These are phyloP conservation scores for Mucor saturninus DNA, from an alignment of 371 early-diverging fungal genomes.

Conservation along the genomic window DNA sequence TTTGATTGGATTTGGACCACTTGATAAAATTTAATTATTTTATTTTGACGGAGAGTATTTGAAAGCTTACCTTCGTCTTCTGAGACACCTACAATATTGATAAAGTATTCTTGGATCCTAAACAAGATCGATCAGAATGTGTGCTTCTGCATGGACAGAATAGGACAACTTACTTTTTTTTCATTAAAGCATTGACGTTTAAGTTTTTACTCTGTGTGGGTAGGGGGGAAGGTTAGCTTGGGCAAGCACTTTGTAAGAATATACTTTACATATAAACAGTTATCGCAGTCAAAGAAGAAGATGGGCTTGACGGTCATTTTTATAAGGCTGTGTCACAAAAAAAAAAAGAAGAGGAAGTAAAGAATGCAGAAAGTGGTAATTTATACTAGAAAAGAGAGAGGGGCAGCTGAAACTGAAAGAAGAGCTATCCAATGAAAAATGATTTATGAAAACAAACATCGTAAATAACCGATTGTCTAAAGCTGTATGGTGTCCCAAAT, in stretches of 20 bases:
- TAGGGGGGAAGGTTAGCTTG: neutral
- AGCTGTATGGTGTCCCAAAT: too few species aligned
- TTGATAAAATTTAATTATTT: constrained; percentile 13
- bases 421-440: neutral
- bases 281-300: constrained; percentile 87
- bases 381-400: neutral
- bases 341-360: neutral
- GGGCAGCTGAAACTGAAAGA: constrained; percentile 12
- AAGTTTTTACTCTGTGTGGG: constrained; percentile 41
- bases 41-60: neutral
- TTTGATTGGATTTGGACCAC: constrained; percentile 54
- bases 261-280: constrained; percentile 71
- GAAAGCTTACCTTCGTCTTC: constrained; percentile 41
- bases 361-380: neutral
- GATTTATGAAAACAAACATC: neutral
- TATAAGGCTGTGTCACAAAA: neutral
- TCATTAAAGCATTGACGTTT: constrained; percentile 70
- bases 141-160: neutral
- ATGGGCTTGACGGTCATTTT: constrained; percentile 50
- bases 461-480: neutral
- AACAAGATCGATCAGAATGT: too few species aligned
- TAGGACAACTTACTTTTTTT: constrained; percentile 45
- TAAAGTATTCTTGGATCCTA: constrained; percentile 63
- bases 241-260: neutral
- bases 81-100: constrained; percentile 52